Percentiles rank a stretch among this genome's conserved stretches.
phyloP scores from a whole-genome alignment of 1,284 basidiomycete genomes.

The Ustilago trichophora region DNA sequence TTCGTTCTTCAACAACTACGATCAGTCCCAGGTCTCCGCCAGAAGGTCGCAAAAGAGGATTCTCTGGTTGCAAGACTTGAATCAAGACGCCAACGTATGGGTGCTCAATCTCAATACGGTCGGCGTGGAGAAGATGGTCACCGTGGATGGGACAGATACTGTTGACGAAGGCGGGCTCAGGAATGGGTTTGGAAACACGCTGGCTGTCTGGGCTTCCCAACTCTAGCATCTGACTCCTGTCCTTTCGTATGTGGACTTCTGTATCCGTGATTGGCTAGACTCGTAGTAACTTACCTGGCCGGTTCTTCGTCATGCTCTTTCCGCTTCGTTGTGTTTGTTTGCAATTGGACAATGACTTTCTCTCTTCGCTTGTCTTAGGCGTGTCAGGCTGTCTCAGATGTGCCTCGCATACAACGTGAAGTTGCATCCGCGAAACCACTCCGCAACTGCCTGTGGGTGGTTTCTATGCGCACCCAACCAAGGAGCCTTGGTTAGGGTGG shows the following conservation, averaged over 20 bases:
- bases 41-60: conserved; percentile 52
- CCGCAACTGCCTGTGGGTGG: too few species aligned
- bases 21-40: conserved; percentile 29
- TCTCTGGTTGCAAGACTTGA: conserved; percentile 36
- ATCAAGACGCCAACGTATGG: conserved; percentile 27
- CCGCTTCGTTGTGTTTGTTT: too few species aligned
- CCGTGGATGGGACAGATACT: conserved; percentile 33
- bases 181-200: conserved; percentile 54
- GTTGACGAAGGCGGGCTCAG: conserved; percentile 33
- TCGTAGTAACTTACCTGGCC: too few species aligned
- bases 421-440: neutral
- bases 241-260: too few species aligned
- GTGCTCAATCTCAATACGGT: conserved; percentile 53
- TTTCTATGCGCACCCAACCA: too few species aligned
- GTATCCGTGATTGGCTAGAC: neutral
- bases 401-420: neutral
- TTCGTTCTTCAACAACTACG: conserved; percentile 58
- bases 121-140: conserved; percentile 47
- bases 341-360: too few species aligned
- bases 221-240: too few species aligned
- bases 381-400: too few species aligned
- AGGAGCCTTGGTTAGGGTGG: too few species aligned
- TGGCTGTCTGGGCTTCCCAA: conserved; percentile 29
- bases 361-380: too few species aligned
- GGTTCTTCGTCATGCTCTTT: too few species aligned